These are phyloP conservation scores for Excoecaria agallocha DNA, from an alignment of 345 rosid genomes.

Conservation along the genomic window DNA sequence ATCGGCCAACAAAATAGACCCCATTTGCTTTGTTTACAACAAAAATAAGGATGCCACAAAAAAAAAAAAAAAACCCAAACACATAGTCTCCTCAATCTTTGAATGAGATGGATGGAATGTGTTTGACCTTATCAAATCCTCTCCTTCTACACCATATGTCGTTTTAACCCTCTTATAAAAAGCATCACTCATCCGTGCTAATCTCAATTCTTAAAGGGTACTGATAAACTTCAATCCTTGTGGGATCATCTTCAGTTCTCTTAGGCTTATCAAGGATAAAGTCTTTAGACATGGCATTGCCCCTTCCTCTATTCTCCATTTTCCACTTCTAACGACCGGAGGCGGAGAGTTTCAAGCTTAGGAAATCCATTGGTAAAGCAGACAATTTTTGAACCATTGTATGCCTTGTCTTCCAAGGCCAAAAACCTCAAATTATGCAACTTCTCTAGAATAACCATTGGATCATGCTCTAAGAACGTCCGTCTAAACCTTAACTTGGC, in stretches of 20 bases:
- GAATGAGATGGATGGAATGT: too few relatives aligned
- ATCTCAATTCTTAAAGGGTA: neutral
- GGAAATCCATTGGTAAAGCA: constrained; percentile 16
- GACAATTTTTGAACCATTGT: constrained; percentile 2
- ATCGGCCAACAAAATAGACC: too few relatives aligned
- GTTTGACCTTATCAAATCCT: neutral
- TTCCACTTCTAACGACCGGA: neutral
- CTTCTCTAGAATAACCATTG: constrained; percentile 1
- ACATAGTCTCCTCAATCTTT: too few relatives aligned
- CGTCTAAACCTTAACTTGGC: neutral
- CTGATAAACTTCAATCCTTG: neutral
- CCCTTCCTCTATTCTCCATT: constrained; percentile 12
- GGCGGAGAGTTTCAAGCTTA: neutral
- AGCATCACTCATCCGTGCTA: neutral
- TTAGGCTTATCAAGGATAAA: neutral
- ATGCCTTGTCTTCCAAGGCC: neutral
- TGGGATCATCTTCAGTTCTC: neutral
- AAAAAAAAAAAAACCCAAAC: too few relatives aligned
- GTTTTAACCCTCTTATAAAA: neutral
- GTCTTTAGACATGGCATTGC: constrained; percentile 12
- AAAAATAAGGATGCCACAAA: too few relatives aligned
- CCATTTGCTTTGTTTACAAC: too few relatives aligned
- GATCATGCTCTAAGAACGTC: neutral
- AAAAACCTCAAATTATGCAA: neutral
- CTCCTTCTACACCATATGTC: neutral